Evolutionary conservation across 495 filamentous ascomycete species (phyloP).

Genomic region (Apiosordaria backusii): DNA sequence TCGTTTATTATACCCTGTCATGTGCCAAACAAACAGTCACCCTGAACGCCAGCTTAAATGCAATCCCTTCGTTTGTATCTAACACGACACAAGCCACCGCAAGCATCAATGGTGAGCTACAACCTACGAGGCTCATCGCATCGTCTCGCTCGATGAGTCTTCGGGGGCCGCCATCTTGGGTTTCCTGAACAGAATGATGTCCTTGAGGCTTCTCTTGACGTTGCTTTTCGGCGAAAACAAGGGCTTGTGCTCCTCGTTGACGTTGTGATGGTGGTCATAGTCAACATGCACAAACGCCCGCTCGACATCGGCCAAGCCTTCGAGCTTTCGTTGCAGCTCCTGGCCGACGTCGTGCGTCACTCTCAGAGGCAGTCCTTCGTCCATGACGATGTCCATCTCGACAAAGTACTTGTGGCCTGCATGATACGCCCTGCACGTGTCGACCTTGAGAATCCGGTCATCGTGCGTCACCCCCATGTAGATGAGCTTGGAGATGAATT

Average conservation of each 20-base stretch:
- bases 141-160: not conserved
- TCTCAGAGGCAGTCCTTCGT: constrained; percentile 45
- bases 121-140: not conserved
- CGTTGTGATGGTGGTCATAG: constrained; percentile 48
- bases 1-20: not conserved
- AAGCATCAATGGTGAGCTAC: too few relatives aligned
- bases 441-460: constrained; percentile 49
- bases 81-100: too few relatives aligned
- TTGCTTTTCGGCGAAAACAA: constrained; percentile 43
- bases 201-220: constrained; percentile 33
- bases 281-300: constrained; percentile 57
- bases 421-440: constrained; percentile 56
- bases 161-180: constrained; percentile 20
- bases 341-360: constrained; percentile 55
- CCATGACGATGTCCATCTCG: constrained; percentile 58
- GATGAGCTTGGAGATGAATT: constrained; percentile 56
- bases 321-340: constrained; percentile 52
- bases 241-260: constrained; percentile 52
- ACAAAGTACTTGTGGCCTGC: constrained; percentile 55
- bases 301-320: constrained; percentile 52
- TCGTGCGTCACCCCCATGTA: constrained; percentile 56
- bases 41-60: not conserved
- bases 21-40: too few relatives aligned
- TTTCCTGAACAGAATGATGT: constrained; percentile 40
- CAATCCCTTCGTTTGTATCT: not conserved